Base-by-base conservation (phyloP, 1,284 basidiomycete genomes). In the Leccinum huronense region DNA sequence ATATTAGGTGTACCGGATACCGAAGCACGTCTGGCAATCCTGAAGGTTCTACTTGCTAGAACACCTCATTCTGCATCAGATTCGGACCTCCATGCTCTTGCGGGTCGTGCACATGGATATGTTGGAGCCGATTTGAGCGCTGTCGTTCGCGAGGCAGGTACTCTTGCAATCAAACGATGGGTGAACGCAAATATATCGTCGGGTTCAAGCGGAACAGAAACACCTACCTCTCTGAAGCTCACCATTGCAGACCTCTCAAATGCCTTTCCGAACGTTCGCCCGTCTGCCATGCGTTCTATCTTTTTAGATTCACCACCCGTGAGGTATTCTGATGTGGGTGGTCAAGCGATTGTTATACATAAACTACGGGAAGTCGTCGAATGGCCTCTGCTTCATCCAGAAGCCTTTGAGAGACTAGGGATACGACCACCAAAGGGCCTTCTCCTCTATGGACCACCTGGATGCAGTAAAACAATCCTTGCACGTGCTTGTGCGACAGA, bases 41-140 rank as follows among this genome's bases (percentile, higher is more conserved):
- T 99, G 38, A 80, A 86, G 19, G 93, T 97, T 51, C 80, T 98
- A 19, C 84, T 98, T 0, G 73, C 84, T 11, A 89, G 89, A 67
- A 91, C 91, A 5, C 97, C 97, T 0, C 88, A 98, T 72, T 76
- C 80, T 2, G 84, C 98, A 58, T 76, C 84, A 0, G 72, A 78
- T 1, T 79, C 81, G 0, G 86, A 93, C 3, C 83, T 98, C 2
- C 78, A 81, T 27, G 71, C 82, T 0, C 77, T 98, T 14, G 91
- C 96, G 0, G 81, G 85, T 11, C 86, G 88, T 31, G 95, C 96
- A 1, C 95, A 99, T 70, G 97, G 97, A 0, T 99, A 97, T 73
- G 97, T 99, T 58, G 97, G 97, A 8, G 97, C 97, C 2, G 97
- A 99, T 76, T 83, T 99, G 36, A 88, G 89, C 56, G 93, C 95